These are phyloP conservation scores for Naganishia liquefaciens DNA, from an alignment of 1,284 basidiomycete genomes.

Conservation along the genomic window DNA sequence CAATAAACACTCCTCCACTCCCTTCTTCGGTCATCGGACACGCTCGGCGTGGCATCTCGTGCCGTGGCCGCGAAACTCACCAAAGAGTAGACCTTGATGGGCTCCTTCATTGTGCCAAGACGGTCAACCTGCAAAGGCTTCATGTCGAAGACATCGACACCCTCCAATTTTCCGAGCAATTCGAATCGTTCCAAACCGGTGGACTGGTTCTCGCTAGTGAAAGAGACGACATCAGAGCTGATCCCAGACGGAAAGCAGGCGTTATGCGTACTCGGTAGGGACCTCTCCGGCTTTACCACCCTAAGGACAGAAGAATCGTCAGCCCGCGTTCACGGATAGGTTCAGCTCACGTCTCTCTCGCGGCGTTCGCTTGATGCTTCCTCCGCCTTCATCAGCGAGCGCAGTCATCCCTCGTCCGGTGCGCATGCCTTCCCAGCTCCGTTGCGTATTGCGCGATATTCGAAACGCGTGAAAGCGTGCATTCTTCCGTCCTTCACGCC, in stretches of 20 bases:
- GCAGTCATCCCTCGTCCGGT: background rate
- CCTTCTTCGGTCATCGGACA: too few relatives aligned
- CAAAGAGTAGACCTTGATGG: constrained; percentile 81
- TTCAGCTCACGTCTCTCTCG: background rate
- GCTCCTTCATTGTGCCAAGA: constrained; percentile 83
- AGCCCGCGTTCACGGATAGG: background rate
- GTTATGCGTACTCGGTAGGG: constrained; percentile 50
- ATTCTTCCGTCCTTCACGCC: background rate
- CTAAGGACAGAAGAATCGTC: constrained; percentile 5
- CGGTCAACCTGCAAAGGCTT: constrained; percentile 81
- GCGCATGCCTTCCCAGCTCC: background rate
- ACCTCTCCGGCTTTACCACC: constrained; percentile 50
- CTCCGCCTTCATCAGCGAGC: background rate
- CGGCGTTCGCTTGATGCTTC: background rate
- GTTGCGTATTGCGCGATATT: background rate
- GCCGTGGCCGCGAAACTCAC: constrained; percentile 59
- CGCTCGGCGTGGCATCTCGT: too few relatives aligned
- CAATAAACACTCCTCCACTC: too few relatives aligned
- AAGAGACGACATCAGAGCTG: constrained; percentile 18
- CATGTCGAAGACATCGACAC: constrained; percentile 87
- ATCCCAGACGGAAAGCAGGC: background rate
- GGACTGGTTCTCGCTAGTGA: constrained; percentile 71
- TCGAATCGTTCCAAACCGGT: constrained; percentile 97
- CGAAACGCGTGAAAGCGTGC: background rate
- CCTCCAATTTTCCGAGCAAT: constrained; percentile 82